Base-by-base conservation (phyloP, 2,329 filamentous ascomycete species). In the Cercospora zeae-maydis region DNA sequence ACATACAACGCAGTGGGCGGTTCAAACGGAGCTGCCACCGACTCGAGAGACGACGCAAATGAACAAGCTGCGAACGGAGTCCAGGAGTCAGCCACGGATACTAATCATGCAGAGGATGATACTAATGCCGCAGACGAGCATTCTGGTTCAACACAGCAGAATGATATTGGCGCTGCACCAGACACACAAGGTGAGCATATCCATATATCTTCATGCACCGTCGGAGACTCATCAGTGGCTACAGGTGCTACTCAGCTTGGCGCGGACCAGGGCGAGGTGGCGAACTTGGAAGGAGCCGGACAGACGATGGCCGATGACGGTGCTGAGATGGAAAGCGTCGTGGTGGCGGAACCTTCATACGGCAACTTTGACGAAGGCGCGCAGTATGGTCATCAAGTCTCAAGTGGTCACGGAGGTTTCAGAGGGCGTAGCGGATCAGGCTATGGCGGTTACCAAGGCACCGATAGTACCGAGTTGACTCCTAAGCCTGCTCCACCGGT, bases 371-470 rank as follows among this genome's bases (percentile, higher is more conserved):
- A 66, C 33, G 62, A 67, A 27, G 61, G 67, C 49, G 45, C 52
- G 54, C 66, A 65, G 19, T 52, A 67, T 33, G 66, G 63, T 57
- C 60, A 67, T 58, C 62, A 66, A 36, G 56, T 63, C 45, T 76
- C 78, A 70, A 79, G 80, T 62, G 81, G 81, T 62, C 78, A 80
- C 62, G 82, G 82, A 62, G 78, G 79, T 33, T 81, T 79, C 64
- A 71, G 76, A 60, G 77, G 78, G 37, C 62, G 62, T 34, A 79
- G 78, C 62, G 77, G 75, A 71, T 75, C 66, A 59, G 73, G 74
- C 73, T 66, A 67, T 67, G 69, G 67, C 11, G 75, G 74, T 27
- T 63, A 63, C 56, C 34, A 56, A 54, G 57, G 65, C 39, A 68
- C 54, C 27, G 67, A 68, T 62, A 67, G 63, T 33, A 70, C 67